A percentile compares a stretch with the other conserved stretches of the same genome.
Evolutionary conservation across 495 filamentous ascomycete species (phyloP).

Genomic region (Cercophora samala): DNA sequence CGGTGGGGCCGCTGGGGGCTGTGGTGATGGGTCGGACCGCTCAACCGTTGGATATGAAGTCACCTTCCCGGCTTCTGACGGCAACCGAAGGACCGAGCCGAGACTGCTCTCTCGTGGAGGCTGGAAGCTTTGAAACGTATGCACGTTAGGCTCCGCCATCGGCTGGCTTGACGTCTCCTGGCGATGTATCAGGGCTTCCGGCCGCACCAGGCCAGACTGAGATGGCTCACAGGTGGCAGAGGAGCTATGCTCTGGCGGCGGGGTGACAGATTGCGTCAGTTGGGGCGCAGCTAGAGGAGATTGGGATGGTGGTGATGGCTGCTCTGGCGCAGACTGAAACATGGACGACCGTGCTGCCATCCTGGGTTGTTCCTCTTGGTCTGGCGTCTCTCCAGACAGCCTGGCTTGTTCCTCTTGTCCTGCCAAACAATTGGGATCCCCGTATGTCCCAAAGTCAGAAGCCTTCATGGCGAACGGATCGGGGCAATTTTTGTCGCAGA

Average conservation of each 20-base stretch:
- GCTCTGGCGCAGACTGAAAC: background rate
- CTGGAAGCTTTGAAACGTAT: background rate
- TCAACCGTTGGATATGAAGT: background rate
- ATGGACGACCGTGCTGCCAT: conserved; percentile 6
- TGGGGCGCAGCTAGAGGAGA: background rate
- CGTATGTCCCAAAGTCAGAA: conserved; percentile 29
- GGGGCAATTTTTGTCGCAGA: conserved; percentile 31
- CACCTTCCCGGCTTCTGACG: background rate
- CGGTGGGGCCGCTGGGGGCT: background rate
- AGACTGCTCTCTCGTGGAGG: background rate
- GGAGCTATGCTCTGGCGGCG: conserved; percentile 12
- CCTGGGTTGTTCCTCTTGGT: background rate
- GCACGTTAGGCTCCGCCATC: background rate
- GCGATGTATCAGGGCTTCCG: background rate
- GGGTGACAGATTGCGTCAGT: conserved; percentile 17
- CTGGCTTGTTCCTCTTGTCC: background rate
- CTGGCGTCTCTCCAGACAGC: background rate
- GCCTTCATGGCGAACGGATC: conserved; percentile 32
- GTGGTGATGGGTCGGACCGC: background rate
- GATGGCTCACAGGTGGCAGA: background rate
- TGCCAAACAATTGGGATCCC: background rate
- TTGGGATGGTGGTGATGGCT: background rate
- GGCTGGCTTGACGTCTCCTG: background rate
- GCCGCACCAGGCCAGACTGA: background rate
- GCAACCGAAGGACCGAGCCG: background rate